Evolutionary conservation across 805 yeast species (phyloP), one percentile per base, ranked within the genome.

Genomic region (Saccharomycopsis babjevae): DNA sequence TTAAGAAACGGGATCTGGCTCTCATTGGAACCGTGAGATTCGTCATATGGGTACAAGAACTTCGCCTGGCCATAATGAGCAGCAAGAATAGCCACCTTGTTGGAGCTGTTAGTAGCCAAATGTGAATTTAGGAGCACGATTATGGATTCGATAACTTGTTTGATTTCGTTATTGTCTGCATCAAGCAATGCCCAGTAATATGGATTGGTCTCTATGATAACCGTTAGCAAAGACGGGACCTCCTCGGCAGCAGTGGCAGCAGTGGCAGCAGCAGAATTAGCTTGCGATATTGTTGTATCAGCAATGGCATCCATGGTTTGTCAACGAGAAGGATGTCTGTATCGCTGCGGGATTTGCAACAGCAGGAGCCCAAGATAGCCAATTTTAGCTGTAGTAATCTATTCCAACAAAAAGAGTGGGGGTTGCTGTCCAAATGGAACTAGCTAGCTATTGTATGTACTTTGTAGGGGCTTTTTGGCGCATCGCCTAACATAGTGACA

Each of bases 101-200:
- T 94, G 42, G 91, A 83, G 66, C 88, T 88, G 71, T 89, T 89
- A 57, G 89, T 77, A 0, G 98, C 85, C 56, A 94, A 71, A 71
- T 94, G 99, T 1, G 96, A 91, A 71, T 94, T 94, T 58, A 92
- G 71, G 68, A 87, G 84, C 28, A 94, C 90, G 38, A 90, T 72
- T 8, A 92, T 68, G 1, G 92, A 76, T 64, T 86, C 80, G 6
- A 87, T 71, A 7, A 86, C 83, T 52, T 84, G 83, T 63, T 80
- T 77, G 25, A 89, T 71, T 52, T 83, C 68, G n/a, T 79, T 68
- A 55, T 73, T 69, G 60, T 40, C 68, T 65, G 58, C 70, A 67
- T 63, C 68, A 42, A 66, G 69, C 64, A 64, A 68, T 71, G 62
- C 76, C 79, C 74, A 75, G 59, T 70, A 72, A 38, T 76, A 71